Evolutionary conservation across 441 rosid species (phyloP).

Genomic region (Mallotus repandus): DNA sequence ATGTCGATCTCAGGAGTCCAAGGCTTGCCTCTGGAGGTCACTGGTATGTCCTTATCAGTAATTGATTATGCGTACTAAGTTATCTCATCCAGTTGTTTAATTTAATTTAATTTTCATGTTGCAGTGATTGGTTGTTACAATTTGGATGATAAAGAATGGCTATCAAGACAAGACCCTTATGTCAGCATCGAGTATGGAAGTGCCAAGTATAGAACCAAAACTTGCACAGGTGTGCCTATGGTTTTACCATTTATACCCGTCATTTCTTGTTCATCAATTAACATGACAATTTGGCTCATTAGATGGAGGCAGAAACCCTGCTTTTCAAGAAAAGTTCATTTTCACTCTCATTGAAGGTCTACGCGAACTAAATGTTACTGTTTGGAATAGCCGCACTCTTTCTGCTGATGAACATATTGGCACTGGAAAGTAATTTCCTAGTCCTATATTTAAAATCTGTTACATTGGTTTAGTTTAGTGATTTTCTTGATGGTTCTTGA

Average conservation of each 20-base stretch:
- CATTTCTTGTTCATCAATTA: not conserved
- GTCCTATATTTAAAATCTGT: not conserved
- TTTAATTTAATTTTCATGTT: not conserved
- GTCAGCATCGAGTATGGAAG: constrained; percentile 42
- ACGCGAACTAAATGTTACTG: constrained; percentile 35
- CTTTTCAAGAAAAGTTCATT: constrained; percentile 51
- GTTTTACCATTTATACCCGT: not conserved
- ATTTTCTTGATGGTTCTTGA: not conserved
- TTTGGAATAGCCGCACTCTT: constrained; percentile 51
- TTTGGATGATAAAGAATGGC: constrained; percentile 57
- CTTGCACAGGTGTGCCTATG: constrained; percentile 41
- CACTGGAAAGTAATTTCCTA: constrained; percentile 37
- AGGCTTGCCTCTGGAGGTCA: constrained; percentile 49
- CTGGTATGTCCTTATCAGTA: constrained; percentile 28
- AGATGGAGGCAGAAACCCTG: constrained; percentile 58
- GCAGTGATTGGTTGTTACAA: constrained; percentile 48
- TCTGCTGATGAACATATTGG: constrained; percentile 50
- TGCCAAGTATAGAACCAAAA: constrained; percentile 43
- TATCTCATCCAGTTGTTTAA: not conserved
- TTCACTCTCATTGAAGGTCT: constrained; percentile 53
- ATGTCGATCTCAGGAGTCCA: constrained; percentile 43
- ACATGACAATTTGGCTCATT: not conserved
- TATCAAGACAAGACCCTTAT: constrained; percentile 58
- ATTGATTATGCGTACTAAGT: not conserved
- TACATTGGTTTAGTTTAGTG: not conserved